Evolutionary conservation across 2,329 filamentous ascomycete genomes (phyloP).

Genomic region (Ceratocystis cacaofunesta): DNA sequence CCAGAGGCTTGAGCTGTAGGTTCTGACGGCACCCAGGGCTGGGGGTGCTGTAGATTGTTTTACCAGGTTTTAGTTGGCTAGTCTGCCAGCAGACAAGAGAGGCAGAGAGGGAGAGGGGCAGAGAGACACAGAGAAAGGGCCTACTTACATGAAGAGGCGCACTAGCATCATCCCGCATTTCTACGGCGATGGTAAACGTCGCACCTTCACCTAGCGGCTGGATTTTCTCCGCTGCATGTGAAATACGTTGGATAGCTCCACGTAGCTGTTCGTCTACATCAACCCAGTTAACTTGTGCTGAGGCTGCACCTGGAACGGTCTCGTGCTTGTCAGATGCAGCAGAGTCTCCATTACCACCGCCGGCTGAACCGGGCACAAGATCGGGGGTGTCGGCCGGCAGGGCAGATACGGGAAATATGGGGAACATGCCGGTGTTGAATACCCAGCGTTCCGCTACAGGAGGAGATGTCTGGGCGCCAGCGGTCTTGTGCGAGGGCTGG

Average conservation of each 20-base stretch:
- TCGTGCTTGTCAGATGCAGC: conserved; percentile 17
- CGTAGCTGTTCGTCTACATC: conserved; percentile 61
- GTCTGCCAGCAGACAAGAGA: background rate
- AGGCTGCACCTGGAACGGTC: conserved; percentile 16
- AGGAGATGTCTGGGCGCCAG: background rate
- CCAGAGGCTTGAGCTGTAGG: conserved; percentile 27
- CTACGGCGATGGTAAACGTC: conserved; percentile 63
- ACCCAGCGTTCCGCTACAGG: conserved; percentile 13
- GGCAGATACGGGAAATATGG: background rate
- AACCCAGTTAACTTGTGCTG: conserved; percentile 30
- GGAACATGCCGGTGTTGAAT: conserved; percentile 12
- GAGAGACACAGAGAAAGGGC: background rate
- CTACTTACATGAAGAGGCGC: conserved; percentile 42
- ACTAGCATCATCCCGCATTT: conserved; percentile 46
- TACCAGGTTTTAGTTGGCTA: background rate
- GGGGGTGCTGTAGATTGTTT: conserved; percentile 33
- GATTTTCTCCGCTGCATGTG: conserved; percentile 43
- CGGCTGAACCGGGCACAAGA: conserved; percentile 16
- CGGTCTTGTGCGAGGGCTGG: background rate
- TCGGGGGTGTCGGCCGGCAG: conserved; percentile 24
- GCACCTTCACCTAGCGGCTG: conserved; percentile 45
- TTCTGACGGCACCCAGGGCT: conserved; percentile 45
- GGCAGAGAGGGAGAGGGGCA: background rate
- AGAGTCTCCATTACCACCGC: background rate
- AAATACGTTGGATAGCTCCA: conserved; percentile 48